Percentiles rank a stretch among this genome's conserved stretches.
Conservation (phyloP, 345 rosid species). For the Salix suchowensis region DNA sequence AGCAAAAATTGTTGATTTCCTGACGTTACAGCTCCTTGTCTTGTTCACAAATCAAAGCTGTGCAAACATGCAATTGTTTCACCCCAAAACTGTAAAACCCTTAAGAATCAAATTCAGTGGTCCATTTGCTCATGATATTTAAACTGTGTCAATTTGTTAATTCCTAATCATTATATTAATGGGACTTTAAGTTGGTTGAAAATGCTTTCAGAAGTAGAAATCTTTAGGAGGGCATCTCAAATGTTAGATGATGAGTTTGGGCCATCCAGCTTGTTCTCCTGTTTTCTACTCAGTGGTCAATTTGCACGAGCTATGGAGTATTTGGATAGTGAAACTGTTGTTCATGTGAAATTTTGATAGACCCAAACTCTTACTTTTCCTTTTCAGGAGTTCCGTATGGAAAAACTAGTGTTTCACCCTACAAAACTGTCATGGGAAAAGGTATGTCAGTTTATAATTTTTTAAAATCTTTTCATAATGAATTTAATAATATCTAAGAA, state of each 20-base stretch:
- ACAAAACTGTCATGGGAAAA: slow-evolving; percentile 80
- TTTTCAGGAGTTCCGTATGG: slow-evolving; percentile 95
- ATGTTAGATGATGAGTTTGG: slow-evolving; percentile 5
- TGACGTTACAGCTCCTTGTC: neutral
- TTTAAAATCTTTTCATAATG: neutral
- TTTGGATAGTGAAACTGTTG: slow-evolving; percentile 23
- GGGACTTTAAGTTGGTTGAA: neutral
- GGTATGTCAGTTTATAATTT: slow-evolving; percentile 52
- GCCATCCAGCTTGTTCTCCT: slow-evolving; percentile 9
- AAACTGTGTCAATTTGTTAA: too few species aligned
- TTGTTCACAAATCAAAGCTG: neutral
- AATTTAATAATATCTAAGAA: neutral
- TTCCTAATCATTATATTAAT: too few species aligned
- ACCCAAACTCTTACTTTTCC: slow-evolving; percentile 34
- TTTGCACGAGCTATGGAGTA: slow-evolving; percentile 8
- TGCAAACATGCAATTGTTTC: neutral
- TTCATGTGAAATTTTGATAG: slow-evolving; percentile 39
- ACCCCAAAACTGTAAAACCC: neutral
- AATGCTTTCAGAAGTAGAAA: neutral
- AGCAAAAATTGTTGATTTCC: too few species aligned
- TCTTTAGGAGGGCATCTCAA: neutral
- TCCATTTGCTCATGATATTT: too few species aligned
- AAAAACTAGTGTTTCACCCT: slow-evolving; percentile 70
- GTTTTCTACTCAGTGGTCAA: slow-evolving; percentile 7
- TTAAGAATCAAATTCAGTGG: neutral